Percentiles rank a stretch among this genome's conserved stretches.
Evolutionary conservation across 2,329 filamentous ascomycete species (phyloP).

Genomic region (Clarireedia hainanense): DNA sequence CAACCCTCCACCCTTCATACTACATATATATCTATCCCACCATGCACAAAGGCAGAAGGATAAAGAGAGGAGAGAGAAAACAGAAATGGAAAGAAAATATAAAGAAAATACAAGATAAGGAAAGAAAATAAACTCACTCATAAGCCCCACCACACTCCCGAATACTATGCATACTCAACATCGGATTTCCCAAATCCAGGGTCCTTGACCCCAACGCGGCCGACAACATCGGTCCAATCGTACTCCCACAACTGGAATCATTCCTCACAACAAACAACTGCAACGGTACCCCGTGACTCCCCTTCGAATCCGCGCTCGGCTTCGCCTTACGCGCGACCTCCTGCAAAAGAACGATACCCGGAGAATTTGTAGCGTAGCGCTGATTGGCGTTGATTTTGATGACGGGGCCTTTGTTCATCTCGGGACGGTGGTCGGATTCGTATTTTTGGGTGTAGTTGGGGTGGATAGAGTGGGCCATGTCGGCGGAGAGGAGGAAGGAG

Average conservation of each 20-base stretch:
- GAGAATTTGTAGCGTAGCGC: constrained; percentile 92
- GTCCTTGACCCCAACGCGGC: constrained; percentile 82
- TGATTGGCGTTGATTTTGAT: constrained; percentile 99
- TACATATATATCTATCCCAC: no score
- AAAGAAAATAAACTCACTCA: constrained; percentile 69
- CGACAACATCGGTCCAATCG: constrained; percentile 93
- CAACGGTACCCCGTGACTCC: constrained; percentile 64
- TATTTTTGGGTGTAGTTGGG: constrained; percentile 93
- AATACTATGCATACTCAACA: constrained; percentile 85
- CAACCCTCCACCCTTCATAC: no score
- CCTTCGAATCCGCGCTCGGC: constrained; percentile 36
- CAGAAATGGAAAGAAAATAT: no score
- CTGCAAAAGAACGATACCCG: constrained; percentile 86
- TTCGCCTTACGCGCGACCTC: constrained; percentile 65
- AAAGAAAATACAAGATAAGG: not conserved
- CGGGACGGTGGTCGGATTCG: constrained; percentile 80
- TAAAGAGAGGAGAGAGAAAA: no score
- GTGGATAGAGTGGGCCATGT: constrained; percentile 96
- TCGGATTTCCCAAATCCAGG: constrained; percentile 81
- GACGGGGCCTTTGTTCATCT: constrained; percentile 94
- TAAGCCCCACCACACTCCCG: constrained; percentile 83
- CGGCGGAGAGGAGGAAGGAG: constrained; percentile 90
- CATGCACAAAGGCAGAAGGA: no score
- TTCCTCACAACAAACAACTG: constrained; percentile 96
- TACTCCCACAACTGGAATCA: constrained; percentile 89